phyloP scores from a whole-genome alignment of 805 yeast genomes.

The Suhomyces canberraensis region DNA sequence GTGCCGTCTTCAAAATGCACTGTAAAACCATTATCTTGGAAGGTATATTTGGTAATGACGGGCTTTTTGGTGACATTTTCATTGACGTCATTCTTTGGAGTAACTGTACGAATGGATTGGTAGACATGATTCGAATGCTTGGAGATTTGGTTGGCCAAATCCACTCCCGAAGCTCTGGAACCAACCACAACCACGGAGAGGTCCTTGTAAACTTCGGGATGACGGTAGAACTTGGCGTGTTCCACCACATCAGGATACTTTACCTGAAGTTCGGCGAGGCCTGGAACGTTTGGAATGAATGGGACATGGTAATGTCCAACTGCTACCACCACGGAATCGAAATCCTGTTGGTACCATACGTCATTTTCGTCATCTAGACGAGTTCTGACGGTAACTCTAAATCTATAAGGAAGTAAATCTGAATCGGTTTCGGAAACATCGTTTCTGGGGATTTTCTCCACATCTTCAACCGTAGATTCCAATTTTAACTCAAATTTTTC shows the following conservation, averaged over 20 bases:
- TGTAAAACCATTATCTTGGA: constrained; percentile 23
- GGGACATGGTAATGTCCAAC: constrained; percentile 50
- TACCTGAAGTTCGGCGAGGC: constrained; percentile 33
- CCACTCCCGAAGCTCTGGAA: constrained; percentile 27
- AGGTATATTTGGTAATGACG: constrained; percentile 16
- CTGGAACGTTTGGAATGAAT: constrained; percentile 41
- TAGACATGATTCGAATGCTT: constrained; percentile 20
- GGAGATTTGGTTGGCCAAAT: constrained; percentile 26
- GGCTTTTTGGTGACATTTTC: constrained; percentile 23
- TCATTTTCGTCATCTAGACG: constrained; percentile 21
- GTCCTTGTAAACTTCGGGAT: constrained; percentile 26
- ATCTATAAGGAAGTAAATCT: constrained; percentile 14
- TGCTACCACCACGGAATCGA: constrained; percentile 43
- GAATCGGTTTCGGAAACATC: neutral
- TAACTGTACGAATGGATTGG: constrained; percentile 26
- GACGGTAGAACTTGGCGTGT: constrained; percentile 45
- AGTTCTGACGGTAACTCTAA: constrained; percentile 29
- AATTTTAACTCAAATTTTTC: constrained; percentile 21
- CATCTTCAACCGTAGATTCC: constrained; percentile 39
- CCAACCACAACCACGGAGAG: constrained; percentile 33
- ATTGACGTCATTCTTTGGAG: constrained; percentile 5
- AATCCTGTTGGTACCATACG: constrained; percentile 35
- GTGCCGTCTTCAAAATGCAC: constrained; percentile 50
- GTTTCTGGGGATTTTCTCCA: constrained; percentile 18
- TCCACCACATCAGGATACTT: constrained; percentile 29